phyloP scores from a whole-genome alignment of 139 green algal species.

The Chlamydomonas asymmetrica region DNA sequence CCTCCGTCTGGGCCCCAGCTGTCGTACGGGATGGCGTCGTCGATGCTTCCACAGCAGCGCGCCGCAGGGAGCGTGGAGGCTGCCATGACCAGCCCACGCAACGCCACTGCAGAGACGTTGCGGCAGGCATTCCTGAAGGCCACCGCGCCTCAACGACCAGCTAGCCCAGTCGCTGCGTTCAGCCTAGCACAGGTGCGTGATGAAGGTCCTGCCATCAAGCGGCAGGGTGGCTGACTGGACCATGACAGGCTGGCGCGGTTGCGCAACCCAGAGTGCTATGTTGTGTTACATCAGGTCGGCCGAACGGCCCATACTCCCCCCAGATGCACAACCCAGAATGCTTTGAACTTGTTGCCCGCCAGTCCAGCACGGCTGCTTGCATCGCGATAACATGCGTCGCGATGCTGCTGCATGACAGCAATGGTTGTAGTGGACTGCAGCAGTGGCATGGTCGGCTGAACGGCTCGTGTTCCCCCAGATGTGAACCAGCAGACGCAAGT shows the following conservation, averaged over 20 bases:
- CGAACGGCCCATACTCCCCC: background rate
- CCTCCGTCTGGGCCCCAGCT: background rate
- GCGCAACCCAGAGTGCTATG: background rate
- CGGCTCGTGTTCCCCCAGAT: no score
- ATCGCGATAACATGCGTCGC: no score
- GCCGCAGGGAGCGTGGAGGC: background rate
- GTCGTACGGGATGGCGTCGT: background rate
- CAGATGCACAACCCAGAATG: background rate
- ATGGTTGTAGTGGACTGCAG: no score
- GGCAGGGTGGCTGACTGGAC: background rate
- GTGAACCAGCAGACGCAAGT: no score
- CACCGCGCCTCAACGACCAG: constrained; percentile 13
- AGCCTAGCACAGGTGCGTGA: no score
- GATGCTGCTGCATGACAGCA: no score
- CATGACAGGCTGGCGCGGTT: background rate
- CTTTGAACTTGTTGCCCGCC: background rate
- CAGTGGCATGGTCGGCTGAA: no score
- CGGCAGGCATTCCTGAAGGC: constrained; percentile 24
- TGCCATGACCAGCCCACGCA: background rate
- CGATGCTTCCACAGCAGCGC: background rate
- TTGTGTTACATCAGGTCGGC: background rate
- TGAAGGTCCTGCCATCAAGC: no score
- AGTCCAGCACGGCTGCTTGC: no score
- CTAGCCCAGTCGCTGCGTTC: constrained; percentile 3
- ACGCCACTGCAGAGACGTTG: background rate